phyloP scores from a whole-genome alignment of 805 yeast species.

The Phaffomyces thermotolerans region DNA sequence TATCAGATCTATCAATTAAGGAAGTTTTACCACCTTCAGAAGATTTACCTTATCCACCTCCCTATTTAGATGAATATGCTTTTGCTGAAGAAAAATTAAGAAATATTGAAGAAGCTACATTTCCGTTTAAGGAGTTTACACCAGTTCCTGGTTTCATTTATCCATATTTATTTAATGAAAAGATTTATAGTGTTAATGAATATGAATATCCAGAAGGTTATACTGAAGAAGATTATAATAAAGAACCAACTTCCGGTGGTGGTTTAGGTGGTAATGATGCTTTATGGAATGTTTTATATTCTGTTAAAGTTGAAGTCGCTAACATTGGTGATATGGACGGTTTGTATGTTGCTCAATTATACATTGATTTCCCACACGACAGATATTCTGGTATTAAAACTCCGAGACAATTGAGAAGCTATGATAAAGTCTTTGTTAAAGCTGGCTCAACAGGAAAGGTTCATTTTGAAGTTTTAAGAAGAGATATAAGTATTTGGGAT shows the following conservation, averaged over 20 bases:
- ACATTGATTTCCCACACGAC: constrained; percentile 39
- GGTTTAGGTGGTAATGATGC: constrained; percentile 56
- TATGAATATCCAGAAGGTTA: constrained; percentile 33
- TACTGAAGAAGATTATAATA: constrained; percentile 23
- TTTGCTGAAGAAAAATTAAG: constrained; percentile 40
- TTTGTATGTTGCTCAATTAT: constrained; percentile 44
- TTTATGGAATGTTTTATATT: constrained; percentile 45
- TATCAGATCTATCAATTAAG: constrained; percentile 29
- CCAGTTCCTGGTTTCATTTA: constrained; percentile 52
- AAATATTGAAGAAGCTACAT: constrained; percentile 48
- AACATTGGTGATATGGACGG: constrained; percentile 43
- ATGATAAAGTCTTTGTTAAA: constrained; percentile 43
- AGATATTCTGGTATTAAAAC: constrained; percentile 33
- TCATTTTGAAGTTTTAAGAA: constrained; percentile 38
- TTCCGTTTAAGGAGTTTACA: constrained; percentile 44
- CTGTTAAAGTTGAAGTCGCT: constrained; percentile 37
- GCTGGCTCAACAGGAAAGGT: constrained; percentile 34
- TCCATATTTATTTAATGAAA: constrained; percentile 38
- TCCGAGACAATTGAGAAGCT: constrained; percentile 49
- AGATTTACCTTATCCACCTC: constrained; percentile 39
- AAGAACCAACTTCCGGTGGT: constrained; percentile 34
- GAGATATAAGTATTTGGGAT: constrained; percentile 55
- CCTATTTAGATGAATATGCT: constrained; percentile 36
- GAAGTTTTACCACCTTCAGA: constrained; percentile 38
- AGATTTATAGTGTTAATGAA: constrained; percentile 23